Evolutionary conservation across 805 yeast genomes (phyloP), one percentile per base, ranked within the genome.

Genomic region (Cephaloascus albidus): DNA sequence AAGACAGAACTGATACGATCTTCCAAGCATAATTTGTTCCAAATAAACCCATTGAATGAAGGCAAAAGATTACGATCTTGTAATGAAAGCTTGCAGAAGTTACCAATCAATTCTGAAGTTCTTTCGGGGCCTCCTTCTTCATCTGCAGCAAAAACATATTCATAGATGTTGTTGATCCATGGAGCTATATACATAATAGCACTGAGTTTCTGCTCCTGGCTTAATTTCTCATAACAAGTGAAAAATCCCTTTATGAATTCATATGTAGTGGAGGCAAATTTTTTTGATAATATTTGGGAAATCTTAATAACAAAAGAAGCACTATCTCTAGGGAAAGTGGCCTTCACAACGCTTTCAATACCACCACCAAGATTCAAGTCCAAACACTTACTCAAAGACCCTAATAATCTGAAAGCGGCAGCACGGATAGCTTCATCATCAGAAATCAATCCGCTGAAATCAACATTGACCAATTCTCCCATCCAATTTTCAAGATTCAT

Each of bases 121-220:
- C 73, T 65, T 38, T 75, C 81, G 2, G 75, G 68, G 0, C 94
- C 93, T 41, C 61, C 65, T 23, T 69, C 72, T 20, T 74, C 77
- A 47, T 73, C 76, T 15, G 63, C 65, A 33, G 70, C 49, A 49
- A 67, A 81, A 5, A 85, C 78, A 46, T 76, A 57, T 12, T 67
- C 64, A 52, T 77, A 75, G 18, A 85, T 64, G 48, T 85, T 82
- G 18, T 71, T 71, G 14, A 83, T 66, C 95, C 95, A 87, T 2
- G 93, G 89, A 0, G 83, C 64, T 10, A 79, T 61, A 50, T 78
- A 78, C 38, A 71, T 51, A 16, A 66, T 65, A 1, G 76, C 69
- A 40, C 69, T 59, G n/a, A 65, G 47, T 37, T 64, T 52, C 32
- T 62, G 63, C 5, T 54, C 61, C 0, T 39, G 42, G 0, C 61